phyloP scores from a whole-genome alignment of 352 stramenopile species.

The Phytopythium kandeliae region DNA sequence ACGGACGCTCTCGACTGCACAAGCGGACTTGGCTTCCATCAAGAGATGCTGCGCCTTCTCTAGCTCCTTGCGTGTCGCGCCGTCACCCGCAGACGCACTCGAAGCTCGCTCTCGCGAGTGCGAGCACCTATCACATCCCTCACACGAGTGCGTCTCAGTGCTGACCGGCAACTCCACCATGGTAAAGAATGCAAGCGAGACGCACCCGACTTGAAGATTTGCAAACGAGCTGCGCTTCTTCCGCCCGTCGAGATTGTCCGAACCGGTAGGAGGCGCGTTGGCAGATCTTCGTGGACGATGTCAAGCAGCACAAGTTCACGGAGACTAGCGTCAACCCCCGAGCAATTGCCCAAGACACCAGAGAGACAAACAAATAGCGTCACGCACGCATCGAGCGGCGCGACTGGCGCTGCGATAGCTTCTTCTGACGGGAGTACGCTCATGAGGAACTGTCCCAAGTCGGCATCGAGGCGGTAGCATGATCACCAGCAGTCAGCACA shows the following conservation, averaged over 20 bases:
- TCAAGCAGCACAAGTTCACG: no score
- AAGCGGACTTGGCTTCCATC: slow-evolving; percentile 39
- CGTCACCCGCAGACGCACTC: slow-evolving; percentile 8
- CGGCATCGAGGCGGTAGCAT: neutral
- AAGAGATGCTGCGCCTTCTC: slow-evolving; percentile 50
- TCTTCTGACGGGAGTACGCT: slow-evolving; percentile 72
- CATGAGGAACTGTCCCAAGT: slow-evolving; percentile 54
- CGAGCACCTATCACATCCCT: neutral
- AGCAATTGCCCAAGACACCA: slow-evolving; percentile 3
- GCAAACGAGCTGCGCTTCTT: slow-evolving; percentile 49
- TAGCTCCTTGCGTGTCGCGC: slow-evolving; percentile 35
- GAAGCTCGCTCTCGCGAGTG: slow-evolving; percentile 4
- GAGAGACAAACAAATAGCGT: no score
- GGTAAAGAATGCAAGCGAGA: neutral
- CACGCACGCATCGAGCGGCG: slow-evolving; percentile 28
- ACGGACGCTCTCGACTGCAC: slow-evolving; percentile 28
- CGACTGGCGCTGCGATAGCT: slow-evolving; percentile 16
- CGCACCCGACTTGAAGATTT: slow-evolving; percentile 49
- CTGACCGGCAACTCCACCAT: neutral
- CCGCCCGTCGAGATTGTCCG: slow-evolving; percentile 5
- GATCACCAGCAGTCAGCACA: neutral
- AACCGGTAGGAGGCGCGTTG: neutral
- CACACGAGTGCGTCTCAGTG: neutral
- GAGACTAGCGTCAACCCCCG: no score
- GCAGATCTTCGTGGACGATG: slow-evolving; percentile 12